Base-by-base conservation (phyloP, 1,284 basidiomycete genomes). In the Sporisorium scitamineum region DNA sequence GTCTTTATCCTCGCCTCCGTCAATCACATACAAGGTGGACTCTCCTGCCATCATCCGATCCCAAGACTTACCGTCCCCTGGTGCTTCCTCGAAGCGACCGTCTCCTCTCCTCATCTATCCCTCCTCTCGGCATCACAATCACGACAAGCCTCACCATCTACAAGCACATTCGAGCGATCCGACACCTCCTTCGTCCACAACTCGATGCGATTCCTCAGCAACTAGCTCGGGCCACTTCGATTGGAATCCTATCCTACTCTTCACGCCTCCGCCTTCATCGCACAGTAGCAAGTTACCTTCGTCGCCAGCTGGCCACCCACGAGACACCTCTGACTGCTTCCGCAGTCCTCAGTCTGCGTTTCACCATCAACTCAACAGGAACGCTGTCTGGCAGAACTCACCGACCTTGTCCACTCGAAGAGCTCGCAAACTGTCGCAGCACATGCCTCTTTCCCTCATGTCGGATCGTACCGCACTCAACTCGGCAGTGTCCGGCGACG, bases 211-310 rank as follows among this genome's bases (percentile, higher is more conserved):
- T 41, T 10, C 42, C 39, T 27, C 52, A 3, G 29, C 27, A 45
- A 42, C 39, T 3, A 7, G 24, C 14, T 13, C 18, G 41, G 58
- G 41, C 3, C 47, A 52, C 26, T 67, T 61, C 64, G 58, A 67
- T 37, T 52, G 57, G 57, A 60, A 29, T 45, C 64, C 64, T 13
- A 56, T 67, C 26, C 45, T 51, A 26, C 56, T 61, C 18, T 39
- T 67, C 37, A 67, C 64, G 20, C 57, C 64, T 22, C 64, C 64
- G n/a, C 31, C 45, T 18, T 60, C 64, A 9, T 48, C 31, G 6
- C 63, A 48, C 53, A 20, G 37, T 13, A 42, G 39, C 20, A 24
- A 54, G 26, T 14, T 42, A 0, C 14, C 45, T 16, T 32, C 37
- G 18, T 47, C 53, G 31, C 18, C 27, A 20, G 18, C 31, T 7